Evolutionary conservation across 176 grass and related monocot species (phyloP).

Genomic region (Carex myosuroides): DNA sequence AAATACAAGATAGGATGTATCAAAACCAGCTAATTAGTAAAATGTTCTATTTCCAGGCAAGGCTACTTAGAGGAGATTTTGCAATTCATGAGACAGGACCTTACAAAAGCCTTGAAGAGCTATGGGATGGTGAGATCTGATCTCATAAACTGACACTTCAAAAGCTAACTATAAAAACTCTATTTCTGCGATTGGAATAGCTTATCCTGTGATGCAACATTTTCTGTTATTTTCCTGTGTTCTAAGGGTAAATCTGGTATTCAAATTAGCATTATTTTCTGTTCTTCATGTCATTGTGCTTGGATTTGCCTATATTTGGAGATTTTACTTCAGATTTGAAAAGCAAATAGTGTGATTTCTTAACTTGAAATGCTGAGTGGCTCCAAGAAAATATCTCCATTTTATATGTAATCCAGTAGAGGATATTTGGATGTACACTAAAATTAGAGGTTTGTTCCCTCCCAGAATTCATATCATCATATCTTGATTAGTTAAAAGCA

Average conservation of each 20-base stretch:
- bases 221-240: background rate
- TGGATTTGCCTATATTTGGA: background rate
- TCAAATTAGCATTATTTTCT: background rate
- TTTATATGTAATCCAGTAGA: background rate
- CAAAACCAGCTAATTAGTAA: background rate
- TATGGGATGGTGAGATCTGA: conserved; percentile 58
- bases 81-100: conserved; percentile 28
- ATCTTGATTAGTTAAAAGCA: background rate
- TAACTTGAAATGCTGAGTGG: background rate
- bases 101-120: conserved; percentile 45
- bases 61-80: conserved; percentile 33
- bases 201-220: background rate
- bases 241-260: background rate
- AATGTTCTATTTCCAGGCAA: conserved; percentile 30
- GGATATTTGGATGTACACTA: background rate
- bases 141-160: background rate
- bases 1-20: background rate
- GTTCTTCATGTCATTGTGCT: background rate
- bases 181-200: background rate
- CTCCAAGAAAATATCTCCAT: background rate
- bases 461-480: background rate
- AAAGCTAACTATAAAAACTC: background rate
- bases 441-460: background rate
- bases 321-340: background rate
- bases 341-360: background rate